These are phyloP conservation scores for Danielia oregonensis DNA, from an alignment of 805 yeast species.

Conservation along the genomic window DNA sequence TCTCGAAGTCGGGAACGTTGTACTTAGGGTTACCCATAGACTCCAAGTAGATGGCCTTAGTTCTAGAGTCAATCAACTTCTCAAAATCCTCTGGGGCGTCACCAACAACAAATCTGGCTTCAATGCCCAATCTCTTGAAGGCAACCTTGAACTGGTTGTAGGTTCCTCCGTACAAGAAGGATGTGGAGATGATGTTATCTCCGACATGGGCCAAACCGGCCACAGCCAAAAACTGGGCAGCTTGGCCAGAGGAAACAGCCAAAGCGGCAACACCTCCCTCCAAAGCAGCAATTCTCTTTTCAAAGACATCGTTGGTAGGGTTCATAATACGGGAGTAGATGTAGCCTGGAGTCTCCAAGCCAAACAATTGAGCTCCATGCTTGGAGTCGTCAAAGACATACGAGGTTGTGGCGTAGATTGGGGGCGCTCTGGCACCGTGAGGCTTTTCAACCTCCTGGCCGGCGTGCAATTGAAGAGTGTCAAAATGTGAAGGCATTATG, in stretches of 20 bases:
- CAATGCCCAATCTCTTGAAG: slow-evolving; percentile 84
- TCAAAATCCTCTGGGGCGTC: slow-evolving; percentile 74
- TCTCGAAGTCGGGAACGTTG: slow-evolving; percentile 88
- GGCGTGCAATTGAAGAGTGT: slow-evolving; percentile 91
- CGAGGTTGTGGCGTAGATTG: slow-evolving; percentile 89
- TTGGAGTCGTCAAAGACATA: slow-evolving; percentile 83
- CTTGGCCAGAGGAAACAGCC: slow-evolving; percentile 93
- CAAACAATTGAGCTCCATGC: slow-evolving; percentile 90
- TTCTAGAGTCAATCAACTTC: slow-evolving; percentile 70
- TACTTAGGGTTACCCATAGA: slow-evolving; percentile 91
- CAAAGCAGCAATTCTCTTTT: slow-evolving; percentile 85
- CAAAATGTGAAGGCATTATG: slow-evolving; percentile 66
- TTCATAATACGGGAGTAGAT: slow-evolving; percentile 88
- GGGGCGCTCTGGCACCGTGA: slow-evolving; percentile 81
- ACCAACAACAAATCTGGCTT: slow-evolving; percentile 80
- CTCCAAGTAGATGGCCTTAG: slow-evolving; percentile 88
- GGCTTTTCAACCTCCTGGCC: slow-evolving; percentile 76
- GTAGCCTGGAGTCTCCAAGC: slow-evolving; percentile 77
- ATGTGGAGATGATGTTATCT: slow-evolving; percentile 84
- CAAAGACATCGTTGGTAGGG: slow-evolving; percentile 91
- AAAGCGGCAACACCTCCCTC: slow-evolving; percentile 92
- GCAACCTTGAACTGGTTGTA: slow-evolving; percentile 93
- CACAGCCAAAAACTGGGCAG: slow-evolving; percentile 86
- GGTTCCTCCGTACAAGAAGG: slow-evolving; percentile 92
- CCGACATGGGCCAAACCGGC: slow-evolving; percentile 83